Base-by-base conservation (phyloP, 352 stramenopile genomes). In the Pythium insidiosum region DNA sequence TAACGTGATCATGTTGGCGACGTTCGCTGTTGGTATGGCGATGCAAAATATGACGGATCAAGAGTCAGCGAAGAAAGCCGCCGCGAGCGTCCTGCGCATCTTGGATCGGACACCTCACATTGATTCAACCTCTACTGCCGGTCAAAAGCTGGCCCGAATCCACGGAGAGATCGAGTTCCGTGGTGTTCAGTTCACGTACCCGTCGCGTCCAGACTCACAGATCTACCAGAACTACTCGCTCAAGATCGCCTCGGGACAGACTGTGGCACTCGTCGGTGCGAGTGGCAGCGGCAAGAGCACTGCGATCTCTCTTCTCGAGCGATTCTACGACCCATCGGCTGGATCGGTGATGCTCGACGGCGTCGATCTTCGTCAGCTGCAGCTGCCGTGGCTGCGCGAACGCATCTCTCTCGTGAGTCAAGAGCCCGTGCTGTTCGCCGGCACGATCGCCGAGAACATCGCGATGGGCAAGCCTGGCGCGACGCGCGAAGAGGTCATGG, bases 371-470 rank as follows among this genome's bases (percentile, higher is more conserved):
- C 56, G 73, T n/a, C 50, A 52, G 19, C 40, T 92, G 6, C 88
- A 78, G 23, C 72, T 92, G 44, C 65, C 73, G 45, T 84, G 57
- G 48, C 62, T 97, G 20, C 65, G 90, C 22, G 43, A 53, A 15
- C 38, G 61, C 12, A 84, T 97, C 41, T 89, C 85, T 7, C 73
- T 97, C 12, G 90, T 98, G 2, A 79, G 88, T 3, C 94, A 98
- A 48, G 58, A 69, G 61, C 71, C n/a, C 63, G 51, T 25, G 41
- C 41, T 63, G 21, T 61, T 63, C 49, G 29, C 42, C 5, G 33
- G 33, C 3, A 51, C 59, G 20, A 68, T 65, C 30, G 45, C 30
- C 2, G 45, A 60, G 15, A 52, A 52, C 28, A 52, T 52, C 25
- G 22, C 35, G 4, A n/a, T 45, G 19, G 45, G 45, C 7, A 12